phyloP scores from a whole-genome alignment of 257 asterid species.

The Solanum corneliomulleri region DNA sequence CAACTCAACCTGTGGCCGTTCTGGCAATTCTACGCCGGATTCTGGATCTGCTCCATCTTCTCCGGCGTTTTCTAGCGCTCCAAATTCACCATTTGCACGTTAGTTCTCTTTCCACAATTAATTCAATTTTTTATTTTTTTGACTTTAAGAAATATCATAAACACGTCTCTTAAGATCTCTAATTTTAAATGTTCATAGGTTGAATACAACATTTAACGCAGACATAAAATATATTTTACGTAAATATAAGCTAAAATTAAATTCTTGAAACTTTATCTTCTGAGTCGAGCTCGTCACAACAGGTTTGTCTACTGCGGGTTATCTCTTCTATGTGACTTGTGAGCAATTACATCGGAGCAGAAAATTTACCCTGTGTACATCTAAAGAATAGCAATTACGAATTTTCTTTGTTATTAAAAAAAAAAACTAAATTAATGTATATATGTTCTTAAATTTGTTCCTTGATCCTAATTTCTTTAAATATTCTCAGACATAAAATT shows the following conservation, averaged over 20 bases:
- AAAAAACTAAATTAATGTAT: no score
- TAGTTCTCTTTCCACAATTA: not conserved
- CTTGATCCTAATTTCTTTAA: not conserved
- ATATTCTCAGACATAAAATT: not conserved
- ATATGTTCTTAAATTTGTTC: not conserved
- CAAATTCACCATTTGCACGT: constrained; percentile 60
- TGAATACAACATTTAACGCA: no score
- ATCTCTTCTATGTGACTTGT: accelerated
- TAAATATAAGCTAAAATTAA: no score
- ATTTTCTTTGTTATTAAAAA: no score
- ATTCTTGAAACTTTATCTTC: no score
- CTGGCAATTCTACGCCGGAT: constrained; percentile 18
- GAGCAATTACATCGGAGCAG: accelerated
- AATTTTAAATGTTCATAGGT: no score
- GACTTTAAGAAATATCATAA: not conserved
- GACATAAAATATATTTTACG: no score
- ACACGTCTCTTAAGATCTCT: no score
- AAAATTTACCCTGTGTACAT: accelerated
- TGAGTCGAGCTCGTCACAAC: accelerated
- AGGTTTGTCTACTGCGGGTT: accelerated
- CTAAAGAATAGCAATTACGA: accelerated
- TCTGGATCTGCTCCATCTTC: constrained; percentile 46
- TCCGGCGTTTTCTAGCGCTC: constrained; percentile 39
- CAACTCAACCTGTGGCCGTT: constrained; percentile 5
- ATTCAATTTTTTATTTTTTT: not conserved